These are phyloP conservation scores for Phytophthora megakarya DNA, from an alignment of 352 stramenopile genomes.

Conservation along the genomic window DNA sequence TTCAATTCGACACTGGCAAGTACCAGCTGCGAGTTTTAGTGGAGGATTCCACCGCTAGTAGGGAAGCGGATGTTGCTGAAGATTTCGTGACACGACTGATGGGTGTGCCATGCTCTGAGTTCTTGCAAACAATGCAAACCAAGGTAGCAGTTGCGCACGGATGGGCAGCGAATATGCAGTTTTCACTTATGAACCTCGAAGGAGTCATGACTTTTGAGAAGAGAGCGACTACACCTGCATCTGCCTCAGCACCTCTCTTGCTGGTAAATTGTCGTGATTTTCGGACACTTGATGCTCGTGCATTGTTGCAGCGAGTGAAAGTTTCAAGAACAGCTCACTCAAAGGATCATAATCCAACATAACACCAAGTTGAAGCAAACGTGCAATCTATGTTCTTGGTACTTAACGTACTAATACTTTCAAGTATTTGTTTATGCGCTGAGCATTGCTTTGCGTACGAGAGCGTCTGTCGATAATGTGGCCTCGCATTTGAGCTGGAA, in stretches of 20 bases:
- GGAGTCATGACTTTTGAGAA: slow-evolving; percentile 71
- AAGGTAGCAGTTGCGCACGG: slow-evolving; percentile 56
- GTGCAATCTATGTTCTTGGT: slow-evolving; percentile 17
- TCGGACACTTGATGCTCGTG: slow-evolving; percentile 36
- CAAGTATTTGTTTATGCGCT: slow-evolving; percentile 19
- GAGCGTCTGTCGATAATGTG: slow-evolving; percentile 27
- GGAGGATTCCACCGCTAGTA: slow-evolving; percentile 76
- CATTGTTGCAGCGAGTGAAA: slow-evolving; percentile 55
- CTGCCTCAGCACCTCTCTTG: slow-evolving; percentile 42
- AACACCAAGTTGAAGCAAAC: neutral
- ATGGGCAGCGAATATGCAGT: slow-evolving; percentile 81
- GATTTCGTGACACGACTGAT: slow-evolving; percentile 73
- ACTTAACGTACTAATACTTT: neutral
- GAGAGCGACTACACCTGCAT: slow-evolving; percentile 2
- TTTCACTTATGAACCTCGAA: slow-evolving; percentile 81
- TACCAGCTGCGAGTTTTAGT: slow-evolving; percentile 79
- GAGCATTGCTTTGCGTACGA: slow-evolving; percentile 36
- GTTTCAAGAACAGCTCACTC: slow-evolving; percentile 3
- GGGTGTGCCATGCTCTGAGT: slow-evolving; percentile 72
- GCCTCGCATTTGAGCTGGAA: slow-evolving; percentile 41
- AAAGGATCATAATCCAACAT: neutral
- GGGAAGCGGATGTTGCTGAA: slow-evolving; percentile 53
- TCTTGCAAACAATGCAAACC: slow-evolving; percentile 71
- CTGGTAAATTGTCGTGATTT: slow-evolving; percentile 61
- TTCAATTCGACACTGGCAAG: slow-evolving; percentile 73